Evolutionary conservation across 345 rosid species (phyloP), one percentile per base, ranked within the genome.

Genomic region (Gossypium herbaceum): DNA sequence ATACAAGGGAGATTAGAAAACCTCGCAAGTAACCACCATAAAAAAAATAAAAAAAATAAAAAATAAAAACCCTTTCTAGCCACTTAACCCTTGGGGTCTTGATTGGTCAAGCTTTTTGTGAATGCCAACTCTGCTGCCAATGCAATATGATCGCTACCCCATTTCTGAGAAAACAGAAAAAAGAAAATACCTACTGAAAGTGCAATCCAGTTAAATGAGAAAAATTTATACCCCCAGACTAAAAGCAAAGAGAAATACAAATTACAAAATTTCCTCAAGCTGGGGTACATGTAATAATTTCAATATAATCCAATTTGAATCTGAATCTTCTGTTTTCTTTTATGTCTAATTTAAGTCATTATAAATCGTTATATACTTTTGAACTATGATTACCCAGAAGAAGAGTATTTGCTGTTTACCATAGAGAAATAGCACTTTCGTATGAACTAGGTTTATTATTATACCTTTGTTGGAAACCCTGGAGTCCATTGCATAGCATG

Each of bases 121-220:
- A 95, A 84, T 7, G 87, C 96, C 81, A 93, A 79, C 78, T 95
- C 96, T 34, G 97, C 87, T 78, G 87, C 98, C 78, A 95, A 79
- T 16, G 99, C 97, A 71, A 91, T 84, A 80, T 93, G 99, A 83
- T 95, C 98, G 29, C 98, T 95, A 9, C 99, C 94, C 99, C 99
- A 93, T 91, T 90, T 95, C 98, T 93, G 89, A 45, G 29, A 77
- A 55, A 13, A 60, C 3, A 34, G 2, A 66, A 7, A 6, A 66
- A 64, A 12, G 17, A 19, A 48, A 13, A 56, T 22, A 20, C 71
- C 62, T 73, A 57, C 16, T 27, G 47, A 59, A 45, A 17, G 24
- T 10, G 54, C 54, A 55, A 57, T 6, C 59, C 1, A 48, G 15
- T 29, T n/a, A 67, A 67, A 22, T 11, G 41, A 20, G 16, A 44